Conservation (phyloP, 495 filamentous ascomycete species). For the Parmelia sp. region DNA sequence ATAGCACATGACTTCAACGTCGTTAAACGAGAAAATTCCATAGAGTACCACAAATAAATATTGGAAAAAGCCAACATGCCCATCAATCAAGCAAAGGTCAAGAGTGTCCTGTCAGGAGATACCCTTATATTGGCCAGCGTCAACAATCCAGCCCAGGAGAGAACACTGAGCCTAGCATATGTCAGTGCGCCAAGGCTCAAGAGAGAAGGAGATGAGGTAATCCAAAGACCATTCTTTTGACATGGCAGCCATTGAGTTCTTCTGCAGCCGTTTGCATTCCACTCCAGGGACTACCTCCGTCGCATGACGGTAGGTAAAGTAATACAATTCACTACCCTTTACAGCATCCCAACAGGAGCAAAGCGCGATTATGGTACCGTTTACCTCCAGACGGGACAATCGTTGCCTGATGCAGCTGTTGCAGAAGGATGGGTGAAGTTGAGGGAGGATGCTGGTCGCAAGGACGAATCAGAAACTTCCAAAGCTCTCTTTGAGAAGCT, state of each 20-base stretch:
- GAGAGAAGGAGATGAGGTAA: constrained; percentile 83
- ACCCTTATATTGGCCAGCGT: constrained; percentile 73
- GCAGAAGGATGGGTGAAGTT: constrained; percentile 86
- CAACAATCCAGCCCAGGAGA: constrained; percentile 68
- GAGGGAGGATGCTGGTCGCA: constrained; percentile 82
- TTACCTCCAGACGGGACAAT: constrained; percentile 61
- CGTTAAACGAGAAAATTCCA: neutral
- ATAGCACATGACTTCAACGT: neutral
- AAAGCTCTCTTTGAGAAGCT: constrained; percentile 66
- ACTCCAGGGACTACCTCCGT: constrained; percentile 87
- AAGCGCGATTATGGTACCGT: constrained; percentile 84
- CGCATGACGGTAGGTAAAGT: constrained; percentile 77
- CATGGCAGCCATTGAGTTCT: constrained; percentile 1
- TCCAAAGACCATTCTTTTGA: constrained; percentile 15
- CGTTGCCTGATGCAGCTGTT: constrained; percentile 71
- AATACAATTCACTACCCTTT: constrained; percentile 73
- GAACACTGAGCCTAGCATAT: constrained; percentile 81
- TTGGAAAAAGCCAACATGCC: constrained; percentile 14
- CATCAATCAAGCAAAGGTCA: constrained; percentile 68
- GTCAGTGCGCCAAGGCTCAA: constrained; percentile 79
- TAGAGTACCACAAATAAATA: neutral
- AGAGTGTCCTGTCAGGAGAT: constrained; percentile 88
- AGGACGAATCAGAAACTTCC: constrained; percentile 73
- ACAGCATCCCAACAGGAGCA: constrained; percentile 70
- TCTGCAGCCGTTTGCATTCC: constrained; percentile 68